Conservation (phyloP, 257 asterid genomes). For the Fraxinus americana region DNA sequence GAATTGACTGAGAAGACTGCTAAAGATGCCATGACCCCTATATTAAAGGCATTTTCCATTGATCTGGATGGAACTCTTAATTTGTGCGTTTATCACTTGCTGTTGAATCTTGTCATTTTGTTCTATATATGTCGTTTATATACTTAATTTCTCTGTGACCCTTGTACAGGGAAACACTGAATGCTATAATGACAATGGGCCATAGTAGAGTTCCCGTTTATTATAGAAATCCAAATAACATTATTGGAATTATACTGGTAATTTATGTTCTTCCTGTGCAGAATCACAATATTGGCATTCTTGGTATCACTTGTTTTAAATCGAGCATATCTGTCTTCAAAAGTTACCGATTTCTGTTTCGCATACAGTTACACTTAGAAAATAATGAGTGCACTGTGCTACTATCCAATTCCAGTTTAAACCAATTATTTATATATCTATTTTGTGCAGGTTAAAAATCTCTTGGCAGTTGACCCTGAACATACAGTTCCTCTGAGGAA, state of each 20-base stretch:
- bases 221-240: slow-evolving; percentile 66
- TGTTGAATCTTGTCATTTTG: slow-evolving; percentile 16
- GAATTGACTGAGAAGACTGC: slow-evolving; percentile 92
- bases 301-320: not conserved
- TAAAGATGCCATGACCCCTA: slow-evolving; percentile 96
- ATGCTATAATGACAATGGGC: slow-evolving; percentile 94
- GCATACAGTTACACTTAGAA: slow-evolving; percentile 4
- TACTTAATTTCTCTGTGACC: slow-evolving; percentile 11
- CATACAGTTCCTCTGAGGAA: slow-evolving; percentile 86
- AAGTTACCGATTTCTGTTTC: slow-evolving; percentile 4
- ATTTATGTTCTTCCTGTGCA: slow-evolving; percentile 21
- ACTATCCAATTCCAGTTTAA: not conserved
- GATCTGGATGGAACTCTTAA: slow-evolving; percentile 83
- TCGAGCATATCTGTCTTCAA: slow-evolving; percentile 8
- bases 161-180: slow-evolving; percentile 77
- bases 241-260: slow-evolving; percentile 93
- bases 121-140: slow-evolving; percentile 9
- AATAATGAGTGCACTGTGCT: not conserved
- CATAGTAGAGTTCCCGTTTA: slow-evolving; percentile 96
- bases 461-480: slow-evolving; percentile 82
- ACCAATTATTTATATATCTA: slow-evolving; percentile 9
- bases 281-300: slow-evolving; percentile 13
- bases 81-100: slow-evolving; percentile 66
- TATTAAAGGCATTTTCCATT: slow-evolving; percentile 94
- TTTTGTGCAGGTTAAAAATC: slow-evolving; percentile 77